Conservation (phyloP, 768 basidiomycete genomes). For the Leccinum rimulosum region DNA sequence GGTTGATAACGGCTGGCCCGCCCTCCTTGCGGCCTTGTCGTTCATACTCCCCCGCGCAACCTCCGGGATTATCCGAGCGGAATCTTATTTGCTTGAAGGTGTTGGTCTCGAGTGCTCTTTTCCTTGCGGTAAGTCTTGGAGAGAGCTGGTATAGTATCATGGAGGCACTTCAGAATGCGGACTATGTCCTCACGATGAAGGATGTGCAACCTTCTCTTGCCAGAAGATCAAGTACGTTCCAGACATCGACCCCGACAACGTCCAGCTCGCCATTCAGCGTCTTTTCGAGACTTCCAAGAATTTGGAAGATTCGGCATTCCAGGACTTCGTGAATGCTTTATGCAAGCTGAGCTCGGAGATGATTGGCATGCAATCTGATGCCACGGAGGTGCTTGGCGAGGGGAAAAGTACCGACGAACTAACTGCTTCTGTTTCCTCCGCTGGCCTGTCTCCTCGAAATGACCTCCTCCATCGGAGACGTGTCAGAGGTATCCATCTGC, state of each 20-base stretch:
- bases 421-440: conserved; percentile 30
- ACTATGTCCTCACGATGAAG: conserved; percentile 79
- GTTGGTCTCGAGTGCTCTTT: conserved; percentile 70
- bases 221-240: conserved; percentile 35
- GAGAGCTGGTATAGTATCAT: conserved; percentile 90
- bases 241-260: conserved; percentile 73
- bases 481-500: conserved; percentile 86
- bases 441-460: conserved; percentile 40
- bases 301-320: conserved; percentile 80
- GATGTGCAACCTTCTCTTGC: conserved; percentile 35
- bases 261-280: conserved; percentile 72
- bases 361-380: conserved; percentile 80
- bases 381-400: conserved; percentile 23
- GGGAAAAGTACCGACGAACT: conserved; percentile 35
- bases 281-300: conserved; percentile 86
- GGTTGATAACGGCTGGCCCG: conserved; percentile 89
- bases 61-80: conserved; percentile 80
- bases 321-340: conserved; percentile 70
- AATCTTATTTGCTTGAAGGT: conserved; percentile 91
- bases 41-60: conserved; percentile 59
- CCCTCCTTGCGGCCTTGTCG: conserved; percentile 84
- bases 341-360: conserved; percentile 89
- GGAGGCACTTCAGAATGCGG: conserved; percentile 91
- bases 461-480: conserved; percentile 58
- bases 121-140: conserved; percentile 83